These are phyloP conservation scores for Xerocomus brunneocitrinus DNA, from an alignment of 768 basidiomycete genomes.

Conservation along the genomic window DNA sequence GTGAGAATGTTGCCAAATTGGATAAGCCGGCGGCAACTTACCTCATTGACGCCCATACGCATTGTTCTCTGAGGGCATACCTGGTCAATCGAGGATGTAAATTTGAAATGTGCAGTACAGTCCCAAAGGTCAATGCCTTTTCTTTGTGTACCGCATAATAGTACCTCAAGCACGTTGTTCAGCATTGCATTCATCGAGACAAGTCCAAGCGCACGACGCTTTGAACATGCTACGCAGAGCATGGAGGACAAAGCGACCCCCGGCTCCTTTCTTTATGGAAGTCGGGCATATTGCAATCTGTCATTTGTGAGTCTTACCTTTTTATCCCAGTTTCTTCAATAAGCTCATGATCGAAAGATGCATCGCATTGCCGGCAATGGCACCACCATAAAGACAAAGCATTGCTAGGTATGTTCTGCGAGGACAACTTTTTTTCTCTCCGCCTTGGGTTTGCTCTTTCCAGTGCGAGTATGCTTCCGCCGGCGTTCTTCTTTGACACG, in stretches of 20 bases:
- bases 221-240: background rate
- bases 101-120: no score
- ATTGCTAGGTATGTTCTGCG: constrained; percentile 55
- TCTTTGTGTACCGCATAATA: no score
- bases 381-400: constrained; percentile 11
- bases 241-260: background rate
- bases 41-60: no score
- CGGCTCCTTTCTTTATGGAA: no score
- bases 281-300: background rate
- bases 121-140: no score
- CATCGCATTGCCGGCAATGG: constrained; percentile 6
- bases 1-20: background rate
- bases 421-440: constrained; percentile 88
- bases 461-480: constrained; percentile 82
- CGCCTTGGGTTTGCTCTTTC: constrained; percentile 82
- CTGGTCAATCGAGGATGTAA: no score
- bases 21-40: background rate
- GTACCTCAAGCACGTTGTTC: constrained; percentile 47
- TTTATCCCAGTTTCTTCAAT: background rate
- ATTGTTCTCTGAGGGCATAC: no score
- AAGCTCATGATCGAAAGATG: background rate
- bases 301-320: background rate
- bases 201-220: constrained; percentile 19
- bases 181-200: constrained; percentile 61
- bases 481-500: constrained; percentile 92